Evolutionary conservation across 805 yeast genomes (phyloP).

Genomic region (Grigorovia yakushimaensis): DNA sequence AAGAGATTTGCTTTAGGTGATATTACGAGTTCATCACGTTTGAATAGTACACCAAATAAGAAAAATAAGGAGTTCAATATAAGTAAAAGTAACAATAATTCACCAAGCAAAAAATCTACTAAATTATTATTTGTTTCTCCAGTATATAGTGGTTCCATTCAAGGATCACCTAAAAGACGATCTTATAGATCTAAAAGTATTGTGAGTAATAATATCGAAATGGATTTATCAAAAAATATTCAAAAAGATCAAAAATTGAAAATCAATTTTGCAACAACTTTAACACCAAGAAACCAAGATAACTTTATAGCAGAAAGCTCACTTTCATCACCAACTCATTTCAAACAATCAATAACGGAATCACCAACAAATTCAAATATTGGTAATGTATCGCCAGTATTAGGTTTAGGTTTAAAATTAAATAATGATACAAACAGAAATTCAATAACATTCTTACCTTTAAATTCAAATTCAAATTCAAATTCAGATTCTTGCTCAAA

Average conservation of each 20-base stretch:
- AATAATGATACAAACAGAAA: conserved; percentile 1
- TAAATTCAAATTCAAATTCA: neutral
- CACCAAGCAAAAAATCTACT: conserved; percentile 2
- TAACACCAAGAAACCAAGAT: conserved; percentile 1
- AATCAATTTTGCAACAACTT: conserved; percentile 3
- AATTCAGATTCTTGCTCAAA: neutral
- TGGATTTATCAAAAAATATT: neutral
- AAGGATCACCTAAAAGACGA: conserved; percentile 12
- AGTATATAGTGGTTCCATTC: conserved; percentile 2
- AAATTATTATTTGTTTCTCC: conserved; percentile 2
- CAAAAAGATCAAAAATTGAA: conserved; percentile 4
- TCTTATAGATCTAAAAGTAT: conserved; percentile 2
- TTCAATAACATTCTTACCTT: conserved; percentile 1
- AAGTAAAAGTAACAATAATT: conserved; percentile 2
- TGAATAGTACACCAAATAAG: conserved; percentile 9
- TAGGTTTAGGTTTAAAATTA: conserved; percentile 4
- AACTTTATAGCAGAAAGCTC: neutral
- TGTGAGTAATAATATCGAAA: neutral
- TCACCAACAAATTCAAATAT: conserved; percentile 2
- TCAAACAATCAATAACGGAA: neutral
- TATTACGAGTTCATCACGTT: conserved; percentile 7
- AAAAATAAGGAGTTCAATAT: conserved; percentile 6
- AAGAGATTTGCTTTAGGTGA: conserved; percentile 7
- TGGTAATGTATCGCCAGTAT: conserved; percentile 5
- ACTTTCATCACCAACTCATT: conserved; percentile 1